Evolutionary conservation across 345 rosid species (phyloP).

Genomic region (Melaleuca quinquenervia): DNA sequence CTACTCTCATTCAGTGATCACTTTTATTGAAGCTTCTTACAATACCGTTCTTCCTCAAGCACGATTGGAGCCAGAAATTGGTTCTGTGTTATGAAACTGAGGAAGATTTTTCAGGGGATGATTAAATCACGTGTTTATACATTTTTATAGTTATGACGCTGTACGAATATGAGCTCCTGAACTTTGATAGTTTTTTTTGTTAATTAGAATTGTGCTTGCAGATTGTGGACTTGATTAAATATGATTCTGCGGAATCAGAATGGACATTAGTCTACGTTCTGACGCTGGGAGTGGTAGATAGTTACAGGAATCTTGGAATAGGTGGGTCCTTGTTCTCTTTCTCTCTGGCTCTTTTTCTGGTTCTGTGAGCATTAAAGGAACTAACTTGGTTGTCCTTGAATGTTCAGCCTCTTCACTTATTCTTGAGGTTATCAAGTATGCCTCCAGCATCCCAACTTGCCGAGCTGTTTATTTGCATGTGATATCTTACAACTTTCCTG

Average conservation of each 20-base stretch:
- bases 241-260: slow-evolving; percentile 57
- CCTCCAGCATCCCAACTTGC: slow-evolving; percentile 51
- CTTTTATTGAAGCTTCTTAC: not conserved
- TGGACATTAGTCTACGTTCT: slow-evolving; percentile 73
- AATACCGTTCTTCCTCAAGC: not conserved
- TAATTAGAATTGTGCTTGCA: slow-evolving; percentile 20
- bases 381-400: slow-evolving; percentile 6
- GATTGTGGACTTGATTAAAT: slow-evolving; percentile 73
- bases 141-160: not conserved
- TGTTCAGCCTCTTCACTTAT: slow-evolving; percentile 70
- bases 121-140: not conserved
- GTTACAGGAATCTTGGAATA: slow-evolving; percentile 74
- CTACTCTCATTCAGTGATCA: not conserved
- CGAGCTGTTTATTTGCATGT: slow-evolving; percentile 93
- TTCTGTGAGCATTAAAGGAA: not conserved
- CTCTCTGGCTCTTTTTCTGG: not conserved
- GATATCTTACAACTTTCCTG: slow-evolving; percentile 81
- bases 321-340: slow-evolving; percentile 26
- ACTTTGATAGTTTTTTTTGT: not conserved
- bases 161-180: not conserved
- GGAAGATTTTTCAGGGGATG: not conserved
- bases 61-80: not conserved
- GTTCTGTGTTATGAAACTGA: not conserved
- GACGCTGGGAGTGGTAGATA: slow-evolving; percentile 84
- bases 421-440: slow-evolving; percentile 61